Percentiles rank a stretch among this genome's conserved stretches.
phyloP scores from a whole-genome alignment of 345 rosid genomes.

The Pistacia atlantica region DNA sequence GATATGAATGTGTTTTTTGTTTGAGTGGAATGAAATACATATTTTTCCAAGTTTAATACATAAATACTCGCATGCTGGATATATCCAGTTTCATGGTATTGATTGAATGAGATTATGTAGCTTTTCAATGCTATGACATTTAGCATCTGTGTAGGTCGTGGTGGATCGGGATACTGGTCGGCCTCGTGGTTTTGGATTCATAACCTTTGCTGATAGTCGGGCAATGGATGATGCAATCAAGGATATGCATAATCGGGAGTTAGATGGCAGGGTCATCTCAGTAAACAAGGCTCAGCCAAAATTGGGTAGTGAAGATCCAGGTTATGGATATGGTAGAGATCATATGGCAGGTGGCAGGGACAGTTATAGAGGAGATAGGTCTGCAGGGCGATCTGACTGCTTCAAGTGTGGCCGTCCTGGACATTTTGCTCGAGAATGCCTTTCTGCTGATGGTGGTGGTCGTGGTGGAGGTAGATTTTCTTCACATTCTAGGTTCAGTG shows the following conservation, averaged over 20 bases:
- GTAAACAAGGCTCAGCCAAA: conserved; percentile 49
- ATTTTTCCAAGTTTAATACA: background rate
- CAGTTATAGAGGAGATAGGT: conserved; percentile 38
- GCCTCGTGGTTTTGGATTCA: conserved; percentile 46
- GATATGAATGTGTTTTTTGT: background rate
- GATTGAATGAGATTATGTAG: background rate
- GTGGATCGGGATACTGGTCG: conserved; percentile 45
- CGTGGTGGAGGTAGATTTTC: conserved; percentile 31
- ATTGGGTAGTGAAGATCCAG: conserved; percentile 35
- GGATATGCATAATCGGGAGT: conserved; percentile 42
- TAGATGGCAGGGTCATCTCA: conserved; percentile 43
- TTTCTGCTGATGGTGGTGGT: conserved; percentile 35
- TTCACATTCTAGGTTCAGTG: conserved; percentile 39
- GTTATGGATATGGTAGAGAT: conserved; percentile 35
- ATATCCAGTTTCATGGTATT: background rate
- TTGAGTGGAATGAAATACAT: background rate
- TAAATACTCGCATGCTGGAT: background rate
- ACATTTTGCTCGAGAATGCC: conserved; percentile 47
- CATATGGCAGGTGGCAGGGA: conserved; percentile 32
- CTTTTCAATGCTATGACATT: background rate
- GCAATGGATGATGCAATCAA: conserved; percentile 48
- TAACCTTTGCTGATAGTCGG: conserved; percentile 36
- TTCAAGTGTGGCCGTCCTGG: conserved; percentile 45
- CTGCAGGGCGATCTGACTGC: conserved; percentile 41
- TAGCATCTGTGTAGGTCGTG: conserved; percentile 28